Conservation (phyloP, 2,329 filamentous ascomycete genomes). For the Botrytis squamosa region DNA sequence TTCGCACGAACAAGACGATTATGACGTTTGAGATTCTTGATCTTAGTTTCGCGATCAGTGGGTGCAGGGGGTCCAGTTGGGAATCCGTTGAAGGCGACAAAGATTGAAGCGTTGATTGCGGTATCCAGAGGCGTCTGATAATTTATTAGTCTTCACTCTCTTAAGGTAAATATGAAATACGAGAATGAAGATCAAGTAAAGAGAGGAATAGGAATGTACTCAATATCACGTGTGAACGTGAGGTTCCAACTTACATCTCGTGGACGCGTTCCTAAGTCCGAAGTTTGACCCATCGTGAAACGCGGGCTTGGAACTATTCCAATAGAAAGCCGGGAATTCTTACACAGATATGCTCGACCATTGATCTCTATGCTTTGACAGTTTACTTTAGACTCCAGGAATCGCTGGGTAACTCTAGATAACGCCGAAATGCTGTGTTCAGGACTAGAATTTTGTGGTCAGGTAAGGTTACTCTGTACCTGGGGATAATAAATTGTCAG, state of each 20-base stretch:
- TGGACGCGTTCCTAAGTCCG: neutral
- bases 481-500: neutral
- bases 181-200: neutral
- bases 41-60: conserved; percentile 22
- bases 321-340: neutral
- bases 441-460: neutral
- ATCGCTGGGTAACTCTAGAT: neutral
- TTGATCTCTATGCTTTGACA: neutral
- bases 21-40: conserved; percentile 29
- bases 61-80: conserved; percentile 7
- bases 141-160: neutral
- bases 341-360: neutral
- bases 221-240: conserved; percentile 15
- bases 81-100: conserved; percentile 32
- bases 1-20: conserved; percentile 31
- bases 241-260: conserved; percentile 1
- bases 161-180: fast-evolving
- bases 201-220: neutral
- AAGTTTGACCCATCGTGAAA: neutral
- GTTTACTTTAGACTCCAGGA: neutral
- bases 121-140: conserved; percentile 4
- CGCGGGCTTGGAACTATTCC: neutral
- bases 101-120: conserved; percentile 29
- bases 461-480: neutral
- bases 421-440: neutral